Percentiles rank a stretch among this genome's conserved stretches.
Conservation (phyloP, 768 basidiomycete species). For the Lactarius akahatsu region DNA sequence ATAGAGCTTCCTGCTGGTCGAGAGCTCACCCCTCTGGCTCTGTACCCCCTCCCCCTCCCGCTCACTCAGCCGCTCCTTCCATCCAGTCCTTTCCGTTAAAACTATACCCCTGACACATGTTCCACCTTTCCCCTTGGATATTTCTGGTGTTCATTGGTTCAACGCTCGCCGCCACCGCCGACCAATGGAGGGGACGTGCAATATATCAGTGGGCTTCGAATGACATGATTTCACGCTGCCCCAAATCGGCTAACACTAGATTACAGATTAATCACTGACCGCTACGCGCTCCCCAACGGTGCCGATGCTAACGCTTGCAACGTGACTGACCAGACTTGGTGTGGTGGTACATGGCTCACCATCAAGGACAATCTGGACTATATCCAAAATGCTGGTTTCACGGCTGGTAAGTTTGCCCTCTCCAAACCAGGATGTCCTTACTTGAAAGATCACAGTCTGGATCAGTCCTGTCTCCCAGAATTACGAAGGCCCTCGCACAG, state of each 20-base stretch:
- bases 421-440: neutral
- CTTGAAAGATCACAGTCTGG: constrained; percentile 53
- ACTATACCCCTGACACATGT: constrained; percentile 12
- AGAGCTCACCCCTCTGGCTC: constrained; percentile 9
- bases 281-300: constrained; percentile 67
- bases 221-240: neutral
- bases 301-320: constrained; percentile 55
- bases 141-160: constrained; percentile 35
- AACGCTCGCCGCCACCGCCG: constrained; percentile 59
- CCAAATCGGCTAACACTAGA: neutral
- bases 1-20: constrained; percentile 13
- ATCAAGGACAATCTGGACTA: constrained; percentile 81
- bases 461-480: constrained; percentile 82
- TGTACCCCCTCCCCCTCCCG: neutral
- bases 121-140: constrained; percentile 23
- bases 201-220: constrained; percentile 66
- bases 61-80: neutral
- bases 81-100: neutral
- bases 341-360: constrained; percentile 84
- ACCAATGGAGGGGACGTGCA: constrained; percentile 72
- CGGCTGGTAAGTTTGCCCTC: constrained; percentile 50
- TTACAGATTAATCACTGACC: constrained; percentile 65
- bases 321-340: constrained; percentile 63
- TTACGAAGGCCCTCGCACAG: constrained; percentile 64
- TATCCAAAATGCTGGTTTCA: constrained; percentile 79